These are phyloP conservation scores for Globisporangium nagaii DNA, from an alignment of 352 stramenopile genomes.

Conservation along the genomic window DNA sequence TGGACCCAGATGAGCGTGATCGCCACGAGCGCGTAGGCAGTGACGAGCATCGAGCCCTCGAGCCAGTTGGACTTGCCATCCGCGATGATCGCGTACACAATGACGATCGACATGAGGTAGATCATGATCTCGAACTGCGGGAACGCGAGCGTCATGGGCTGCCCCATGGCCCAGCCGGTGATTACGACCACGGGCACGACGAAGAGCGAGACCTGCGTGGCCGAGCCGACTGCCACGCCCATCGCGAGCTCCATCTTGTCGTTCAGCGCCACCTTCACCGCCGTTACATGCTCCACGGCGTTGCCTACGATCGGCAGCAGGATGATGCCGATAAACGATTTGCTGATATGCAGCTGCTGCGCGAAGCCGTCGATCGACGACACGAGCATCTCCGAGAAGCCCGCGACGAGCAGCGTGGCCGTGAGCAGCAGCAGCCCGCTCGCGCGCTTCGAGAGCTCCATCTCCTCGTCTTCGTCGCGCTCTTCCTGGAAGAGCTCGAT, in stretches of 20 bases:
- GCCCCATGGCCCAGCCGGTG: constrained; percentile 91
- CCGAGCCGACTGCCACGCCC: constrained; percentile 96
- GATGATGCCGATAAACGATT: constrained; percentile 93
- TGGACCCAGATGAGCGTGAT: constrained; percentile 80
- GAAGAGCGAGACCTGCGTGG: constrained; percentile 96
- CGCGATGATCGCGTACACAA: constrained; percentile 91
- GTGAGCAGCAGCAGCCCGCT: constrained; percentile 76
- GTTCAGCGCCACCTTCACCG: constrained; percentile 95
- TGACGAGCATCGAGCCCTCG: constrained; percentile 89
- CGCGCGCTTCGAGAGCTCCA: constrained; percentile 74
- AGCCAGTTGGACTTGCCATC: constrained; percentile 92
- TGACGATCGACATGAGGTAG: constrained; percentile 95
- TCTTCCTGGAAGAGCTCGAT: constrained; percentile 87
- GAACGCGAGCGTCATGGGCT: constrained; percentile 95
- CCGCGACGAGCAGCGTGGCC: constrained; percentile 87
- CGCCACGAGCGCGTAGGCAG: constrained; percentile 85
- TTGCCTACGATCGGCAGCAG: constrained; percentile 97
- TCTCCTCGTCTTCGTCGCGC: constrained; percentile 56
- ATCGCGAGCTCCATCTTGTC: constrained; percentile 99
- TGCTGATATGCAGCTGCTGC: constrained; percentile 56
- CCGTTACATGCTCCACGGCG: constrained; percentile 97
- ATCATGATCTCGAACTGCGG: constrained; percentile 95
- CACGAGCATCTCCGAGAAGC: constrained; percentile 94
- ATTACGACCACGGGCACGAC: constrained; percentile 94
- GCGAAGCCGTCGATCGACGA: constrained; percentile 78